Conservation (phyloP, 2,329 filamentous ascomycete species). For the Trichophyton verrucosum region DNA sequence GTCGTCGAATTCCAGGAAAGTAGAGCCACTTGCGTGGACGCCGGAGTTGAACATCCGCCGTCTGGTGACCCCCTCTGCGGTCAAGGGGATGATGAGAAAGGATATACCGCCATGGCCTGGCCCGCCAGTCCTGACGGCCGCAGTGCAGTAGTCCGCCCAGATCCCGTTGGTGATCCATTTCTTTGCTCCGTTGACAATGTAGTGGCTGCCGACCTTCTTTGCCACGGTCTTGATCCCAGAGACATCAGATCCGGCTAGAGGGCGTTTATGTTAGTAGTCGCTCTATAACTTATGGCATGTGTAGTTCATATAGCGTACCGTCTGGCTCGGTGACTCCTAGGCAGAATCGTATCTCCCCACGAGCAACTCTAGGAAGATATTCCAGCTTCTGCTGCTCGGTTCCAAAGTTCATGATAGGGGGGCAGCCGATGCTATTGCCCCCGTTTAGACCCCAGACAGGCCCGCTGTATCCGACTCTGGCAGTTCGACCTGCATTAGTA, state of each 20-base stretch:
- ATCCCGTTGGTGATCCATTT: constrained; percentile 56
- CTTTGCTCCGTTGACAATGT: constrained; percentile 55
- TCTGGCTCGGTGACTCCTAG: constrained; percentile 54
- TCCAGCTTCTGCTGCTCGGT: constrained; percentile 45
- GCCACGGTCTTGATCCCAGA: constrained; percentile 52
- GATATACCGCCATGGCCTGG: constrained; percentile 44
- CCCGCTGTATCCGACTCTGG: constrained; percentile 44
- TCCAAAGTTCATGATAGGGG: constrained; percentile 52
- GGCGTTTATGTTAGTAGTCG: no score
- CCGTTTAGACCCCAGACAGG: constrained; percentile 47
- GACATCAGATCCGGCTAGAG: constrained; percentile 48
- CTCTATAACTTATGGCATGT: background rate
- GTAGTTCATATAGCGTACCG: constrained; percentile 31
- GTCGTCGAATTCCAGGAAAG: constrained; percentile 59
- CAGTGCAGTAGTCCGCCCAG: constrained; percentile 50
- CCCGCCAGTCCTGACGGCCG: constrained; percentile 49
- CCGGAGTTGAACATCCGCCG: constrained; percentile 51
- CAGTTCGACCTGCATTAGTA: constrained; percentile 11
- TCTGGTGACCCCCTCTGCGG: constrained; percentile 39
- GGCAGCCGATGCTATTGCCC: constrained; percentile 50
- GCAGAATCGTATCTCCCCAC: constrained; percentile 49
- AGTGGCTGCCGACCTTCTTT: constrained; percentile 37
- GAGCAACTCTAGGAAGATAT: constrained; percentile 49
- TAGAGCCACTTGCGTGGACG: constrained; percentile 52
- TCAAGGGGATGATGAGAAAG: constrained; percentile 45